A percentile compares a stretch with the other conserved stretches of the same genome.
Conservation (phyloP, 306 rosid species). For the Morella rubra region DNA sequence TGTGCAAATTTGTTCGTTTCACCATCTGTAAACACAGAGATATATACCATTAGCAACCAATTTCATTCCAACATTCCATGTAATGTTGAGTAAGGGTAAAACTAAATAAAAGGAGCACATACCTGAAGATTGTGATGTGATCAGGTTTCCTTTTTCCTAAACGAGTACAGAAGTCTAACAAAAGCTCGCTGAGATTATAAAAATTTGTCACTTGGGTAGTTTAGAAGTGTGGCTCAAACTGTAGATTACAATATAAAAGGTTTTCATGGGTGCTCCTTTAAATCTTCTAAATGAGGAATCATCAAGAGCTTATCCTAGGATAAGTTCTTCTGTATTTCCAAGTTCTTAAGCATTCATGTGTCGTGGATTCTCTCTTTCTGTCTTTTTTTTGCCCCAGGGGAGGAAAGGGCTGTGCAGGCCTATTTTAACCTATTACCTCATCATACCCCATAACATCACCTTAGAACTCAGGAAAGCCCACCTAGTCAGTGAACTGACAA, state of each 20-base stretch:
- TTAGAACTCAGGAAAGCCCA: too few species aligned
- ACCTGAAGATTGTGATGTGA: conserved; percentile 91
- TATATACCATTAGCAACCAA: too few species aligned
- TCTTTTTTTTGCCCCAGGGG: too few species aligned
- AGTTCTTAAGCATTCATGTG: neutral
- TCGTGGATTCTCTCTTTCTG: neutral
- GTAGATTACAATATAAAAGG: neutral
- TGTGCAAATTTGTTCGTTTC: too few species aligned
- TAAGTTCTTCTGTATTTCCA: neutral
- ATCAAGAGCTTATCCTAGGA: neutral
- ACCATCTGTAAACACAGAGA: too few species aligned
- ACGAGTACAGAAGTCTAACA: conserved; percentile 70
- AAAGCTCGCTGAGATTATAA: conserved; percentile 63
- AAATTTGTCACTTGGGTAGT: conserved; percentile 17
- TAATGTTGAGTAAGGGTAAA: too few species aligned
- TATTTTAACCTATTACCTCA: too few species aligned
- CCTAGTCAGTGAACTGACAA: too few species aligned
- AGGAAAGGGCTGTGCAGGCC: too few species aligned
- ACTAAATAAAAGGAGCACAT: neutral
- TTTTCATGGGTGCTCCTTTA: neutral
- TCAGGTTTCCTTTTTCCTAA: conserved; percentile 76
- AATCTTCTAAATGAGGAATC: neutral
- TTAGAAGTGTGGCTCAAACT: neutral
- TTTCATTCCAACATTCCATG: too few species aligned
- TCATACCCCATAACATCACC: too few species aligned